phyloP scores from a whole-genome alignment of 805 yeast genomes.

The Sugiyamaella smithiae region DNA sequence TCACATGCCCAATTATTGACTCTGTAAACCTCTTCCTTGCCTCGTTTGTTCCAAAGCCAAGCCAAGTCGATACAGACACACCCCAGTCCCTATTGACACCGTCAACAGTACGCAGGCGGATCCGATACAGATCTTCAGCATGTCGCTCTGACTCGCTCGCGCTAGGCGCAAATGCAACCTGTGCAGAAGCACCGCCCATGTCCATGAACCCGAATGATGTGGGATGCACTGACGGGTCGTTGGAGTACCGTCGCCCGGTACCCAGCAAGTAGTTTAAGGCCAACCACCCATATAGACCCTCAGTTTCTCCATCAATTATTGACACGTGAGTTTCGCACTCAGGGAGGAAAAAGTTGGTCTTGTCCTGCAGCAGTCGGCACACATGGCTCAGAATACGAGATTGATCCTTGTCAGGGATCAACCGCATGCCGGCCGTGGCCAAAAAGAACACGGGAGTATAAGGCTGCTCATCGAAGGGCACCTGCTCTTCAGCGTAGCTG shows the following conservation, averaged over 20 bases:
- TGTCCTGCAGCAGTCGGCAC: constrained; percentile 53
- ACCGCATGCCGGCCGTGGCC: constrained; percentile 97
- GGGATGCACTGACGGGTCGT: constrained; percentile 23
- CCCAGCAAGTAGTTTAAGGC: constrained; percentile 82
- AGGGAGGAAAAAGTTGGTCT: constrained; percentile 55
- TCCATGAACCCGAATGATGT: constrained; percentile 89
- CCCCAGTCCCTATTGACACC: constrained; percentile 76
- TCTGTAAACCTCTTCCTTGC: constrained; percentile 71
- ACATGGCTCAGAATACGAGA: constrained; percentile 53
- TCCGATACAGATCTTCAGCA: constrained; percentile 65
- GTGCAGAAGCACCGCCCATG: constrained; percentile 99
- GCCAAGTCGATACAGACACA: constrained; percentile 93
- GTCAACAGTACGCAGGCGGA: constrained; percentile 62
- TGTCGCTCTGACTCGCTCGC: constrained; percentile 59
- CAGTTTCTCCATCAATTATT: constrained; percentile 90
- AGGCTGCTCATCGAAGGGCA: constrained; percentile 58
- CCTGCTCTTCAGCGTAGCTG: constrained; percentile 62
- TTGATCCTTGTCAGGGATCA: constrained; percentile 57
- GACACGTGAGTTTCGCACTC: constrained; percentile 70
- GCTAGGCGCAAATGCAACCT: constrained; percentile 86
- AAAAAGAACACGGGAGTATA: constrained; percentile 86
- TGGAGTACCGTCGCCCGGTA: constrained; percentile 40
- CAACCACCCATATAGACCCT: constrained; percentile 95
- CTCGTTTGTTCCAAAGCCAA: constrained; percentile 96
- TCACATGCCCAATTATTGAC: constrained; percentile 7